Base-by-base conservation (phyloP, 257 asterid species). In the Nicotiana noctiflora region DNA sequence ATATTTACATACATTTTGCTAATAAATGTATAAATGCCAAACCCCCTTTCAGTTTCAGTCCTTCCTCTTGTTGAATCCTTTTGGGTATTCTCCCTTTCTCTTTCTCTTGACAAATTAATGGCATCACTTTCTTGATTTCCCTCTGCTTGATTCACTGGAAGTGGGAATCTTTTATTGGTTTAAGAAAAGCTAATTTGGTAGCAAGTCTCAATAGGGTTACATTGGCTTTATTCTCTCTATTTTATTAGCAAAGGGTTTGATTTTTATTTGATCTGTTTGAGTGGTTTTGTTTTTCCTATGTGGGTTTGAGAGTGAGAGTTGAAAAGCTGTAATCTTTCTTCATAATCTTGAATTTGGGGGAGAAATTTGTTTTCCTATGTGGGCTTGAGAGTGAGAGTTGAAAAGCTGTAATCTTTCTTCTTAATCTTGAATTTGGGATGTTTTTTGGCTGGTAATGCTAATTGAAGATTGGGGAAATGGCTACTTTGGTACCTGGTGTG, bases 401-500 rank as follows among this genome's bases (percentile, higher is more conserved):
- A 9, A 63, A 40, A 15, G 19, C 52, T 74, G 75, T 61, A 31
- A 60, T 63, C 68, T 56, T 53, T 27, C n/a, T 60, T 76, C n/a
- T n/a, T n/a, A n/a, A n/a, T n/a, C n/a, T n/a, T n/a, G 17, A 29
- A 40, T 51, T 18, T 79, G 75, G 70, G 78, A 64, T 80, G 83
- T 64, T 83, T 57, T 80, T 52, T 86, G 72, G 81, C 87, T 11
- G 82, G 90, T 88, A 84, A 88, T 88, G 89, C 90, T 76, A 31
- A 79, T 82, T 82, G 84, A 62, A 68, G 83, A 19, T 79, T 4
- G 82, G 57, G 84, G 80, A 84, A 40, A 96, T 96, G 99, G 99
- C 98, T 65, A 80, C 92, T 86, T 86, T 96, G 83, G 93, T 92
- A n/a, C 94, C 98, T 8, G 99, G 99, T 57, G 98, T 96, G 77